Evolutionary conservation across 2,329 filamentous ascomycete species (phyloP), one percentile per base, ranked within the genome.

Genomic region (Pleoardoris graminearum): DNA sequence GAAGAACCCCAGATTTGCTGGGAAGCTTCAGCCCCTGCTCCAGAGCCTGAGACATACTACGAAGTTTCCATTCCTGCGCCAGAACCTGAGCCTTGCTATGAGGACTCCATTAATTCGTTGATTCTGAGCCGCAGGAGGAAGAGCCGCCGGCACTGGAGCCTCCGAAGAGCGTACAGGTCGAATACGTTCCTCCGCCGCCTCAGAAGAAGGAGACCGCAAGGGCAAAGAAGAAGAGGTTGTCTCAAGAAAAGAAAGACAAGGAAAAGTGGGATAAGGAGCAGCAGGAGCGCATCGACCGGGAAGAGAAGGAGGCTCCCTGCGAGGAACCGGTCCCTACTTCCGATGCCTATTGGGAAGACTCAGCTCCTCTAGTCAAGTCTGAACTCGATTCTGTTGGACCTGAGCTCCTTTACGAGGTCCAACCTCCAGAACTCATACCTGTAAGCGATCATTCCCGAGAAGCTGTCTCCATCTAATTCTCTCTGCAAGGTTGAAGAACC

Each of bases 181-280:
- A 57, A 12, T 59, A 58, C 16, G 30, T 53, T n/a, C 32, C 50
- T 41, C 59, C 4, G 63, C 63, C 68, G 38, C 32, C 17, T 45
- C 17, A 54, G 12, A 67, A 58, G 52, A 43, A 51, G 6, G 62
- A 61, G 22, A 51, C 37, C 16, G 7, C 0, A 62, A 66, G 35
- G 66, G 37, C 19, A 17, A 38, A 75, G 52, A 72, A 70, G 43
- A 67, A 67, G 8, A 58, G 43, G 17, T 11, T 47, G 43, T 39
- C 37, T 33, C 19, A 30, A 44, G 51, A 48, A 38, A 76, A 76
- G 55, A 74, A 76, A 33, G 76, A 75, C 58, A 32, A 62, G 70
- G 64, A 67, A 46, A 61, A 63, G 17, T 65, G 65, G 37, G 63
- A 62, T 36, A 39, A 58, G 21, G 66, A 68, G 38, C 74, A 79